Percentiles rank a stretch among this genome's conserved stretches.
These are phyloP conservation scores for Jatropha multifida DNA, from an alignment of 441 rosid species.

Conservation along the genomic window DNA sequence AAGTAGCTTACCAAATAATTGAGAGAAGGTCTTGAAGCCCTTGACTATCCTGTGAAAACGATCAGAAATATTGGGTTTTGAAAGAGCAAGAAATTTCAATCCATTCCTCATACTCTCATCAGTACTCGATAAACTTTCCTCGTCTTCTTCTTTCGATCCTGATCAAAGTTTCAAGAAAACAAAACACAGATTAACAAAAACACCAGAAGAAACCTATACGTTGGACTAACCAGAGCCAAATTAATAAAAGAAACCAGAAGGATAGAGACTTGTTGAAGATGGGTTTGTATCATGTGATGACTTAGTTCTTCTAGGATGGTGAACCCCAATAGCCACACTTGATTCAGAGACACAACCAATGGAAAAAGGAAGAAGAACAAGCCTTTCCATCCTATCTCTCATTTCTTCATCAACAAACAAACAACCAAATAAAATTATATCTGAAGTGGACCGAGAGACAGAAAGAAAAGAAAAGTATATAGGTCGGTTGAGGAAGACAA, in stretches of 20 bases:
- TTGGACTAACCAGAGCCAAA: neutral
- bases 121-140: slow-evolving; percentile 45
- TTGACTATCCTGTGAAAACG: slow-evolving; percentile 64
- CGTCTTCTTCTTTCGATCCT: slow-evolving; percentile 54
- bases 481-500: slow-evolving; percentile 20
- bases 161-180: slow-evolving; percentile 1
- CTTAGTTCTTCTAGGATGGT: slow-evolving; percentile 35
- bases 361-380: slow-evolving; percentile 89
- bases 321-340: slow-evolving; percentile 62
- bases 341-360: slow-evolving; percentile 89
- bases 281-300: slow-evolving; percentile 16
- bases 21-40: slow-evolving; percentile 69
- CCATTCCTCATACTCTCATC: slow-evolving; percentile 58
- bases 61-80: slow-evolving; percentile 71
- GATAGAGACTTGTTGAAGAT: slow-evolving; percentile 41
- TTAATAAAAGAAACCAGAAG: neutral
- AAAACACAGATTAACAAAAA: neutral
- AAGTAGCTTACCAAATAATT: slow-evolving; percentile 53
- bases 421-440: neutral
- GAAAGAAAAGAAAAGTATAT: slow-evolving; percentile 12
- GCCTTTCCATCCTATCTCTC: slow-evolving; percentile 90
- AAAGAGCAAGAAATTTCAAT: slow-evolving; percentile 35
- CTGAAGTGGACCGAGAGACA: neutral
- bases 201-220: neutral
- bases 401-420: slow-evolving; percentile 36